These are phyloP conservation scores for Neurospora tetrasperma DNA, from an alignment of 495 filamentous ascomycete species.

Conservation along the genomic window DNA sequence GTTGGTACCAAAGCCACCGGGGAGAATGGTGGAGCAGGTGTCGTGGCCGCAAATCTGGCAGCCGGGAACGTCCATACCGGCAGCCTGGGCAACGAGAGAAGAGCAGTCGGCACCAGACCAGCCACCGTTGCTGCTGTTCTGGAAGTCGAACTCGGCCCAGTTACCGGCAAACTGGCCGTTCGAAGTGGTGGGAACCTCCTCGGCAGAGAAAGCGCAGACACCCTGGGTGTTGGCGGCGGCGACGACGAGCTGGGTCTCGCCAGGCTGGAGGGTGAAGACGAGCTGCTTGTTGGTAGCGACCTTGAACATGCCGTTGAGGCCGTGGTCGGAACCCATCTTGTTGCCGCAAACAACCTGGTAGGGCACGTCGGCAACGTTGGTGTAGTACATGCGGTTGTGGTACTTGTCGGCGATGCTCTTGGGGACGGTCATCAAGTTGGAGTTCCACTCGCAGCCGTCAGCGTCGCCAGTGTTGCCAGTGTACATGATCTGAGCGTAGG, in stretches of 20 bases:
- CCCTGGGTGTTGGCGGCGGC: conserved; percentile 26
- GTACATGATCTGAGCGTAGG: conserved; percentile 25
- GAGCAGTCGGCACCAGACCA: conserved; percentile 32
- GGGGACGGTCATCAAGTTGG: conserved; percentile 29
- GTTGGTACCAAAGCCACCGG: conserved; percentile 24
- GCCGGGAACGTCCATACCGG: conserved; percentile 23
- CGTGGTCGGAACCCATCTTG: conserved; percentile 27
- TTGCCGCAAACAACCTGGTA: conserved; percentile 26
- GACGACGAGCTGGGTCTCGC: conserved; percentile 26
- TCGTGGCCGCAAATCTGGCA: conserved; percentile 21
- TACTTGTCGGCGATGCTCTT: conserved; percentile 26
- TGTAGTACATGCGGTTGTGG: conserved; percentile 27
- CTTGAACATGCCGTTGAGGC: conserved; percentile 25
- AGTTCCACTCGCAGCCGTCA: conserved; percentile 23
- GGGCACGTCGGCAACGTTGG: conserved; percentile 15
- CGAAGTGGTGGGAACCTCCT: conserved; percentile 13
- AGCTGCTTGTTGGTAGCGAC: conserved; percentile 13
- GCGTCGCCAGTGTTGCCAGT: conserved; percentile 23
- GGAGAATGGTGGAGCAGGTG: conserved; percentile 24
- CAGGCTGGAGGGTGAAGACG: conserved; percentile 22
- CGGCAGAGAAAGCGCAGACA: conserved; percentile 20
- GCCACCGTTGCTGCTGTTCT: conserved; percentile 23
- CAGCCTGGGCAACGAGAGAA: conserved; percentile 22
- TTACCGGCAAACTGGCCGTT: conserved; percentile 21
- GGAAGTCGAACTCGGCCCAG: conserved; percentile 30